Evolutionary conservation across 2,329 filamentous ascomycete species (phyloP).

Genomic region (Aspergillus sp.): DNA sequence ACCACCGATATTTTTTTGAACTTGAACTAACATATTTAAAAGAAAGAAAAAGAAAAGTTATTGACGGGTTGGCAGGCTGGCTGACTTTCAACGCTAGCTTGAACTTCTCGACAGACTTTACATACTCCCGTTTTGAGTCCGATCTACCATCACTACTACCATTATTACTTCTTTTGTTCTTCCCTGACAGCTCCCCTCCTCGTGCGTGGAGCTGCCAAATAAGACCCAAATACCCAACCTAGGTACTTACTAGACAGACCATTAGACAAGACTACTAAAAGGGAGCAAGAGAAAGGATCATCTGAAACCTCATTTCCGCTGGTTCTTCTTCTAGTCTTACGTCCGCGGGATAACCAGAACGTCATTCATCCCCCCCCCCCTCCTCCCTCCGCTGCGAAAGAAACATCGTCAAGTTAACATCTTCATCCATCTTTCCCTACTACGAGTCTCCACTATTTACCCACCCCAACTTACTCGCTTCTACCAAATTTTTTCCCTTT

Average conservation of each 20-base stretch:
- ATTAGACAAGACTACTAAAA: not conserved
- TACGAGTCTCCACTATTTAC: conserved; percentile 1
- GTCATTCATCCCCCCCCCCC: not conserved
- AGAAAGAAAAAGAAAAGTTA: not conserved
- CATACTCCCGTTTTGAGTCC: too few species aligned
- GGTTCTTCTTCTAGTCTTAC: not conserved
- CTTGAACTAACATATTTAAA: not conserved
- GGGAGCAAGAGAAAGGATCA: not conserved
- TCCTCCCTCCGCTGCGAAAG: not conserved
- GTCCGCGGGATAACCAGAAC: not conserved
- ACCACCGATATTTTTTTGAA: not conserved
- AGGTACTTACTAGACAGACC: too few species aligned
- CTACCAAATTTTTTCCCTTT: not conserved
- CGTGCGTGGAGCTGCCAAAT: not conserved
- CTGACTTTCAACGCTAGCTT: not conserved
- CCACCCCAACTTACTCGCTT: not conserved
- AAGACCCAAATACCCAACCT: not conserved
- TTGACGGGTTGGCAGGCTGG: not conserved
- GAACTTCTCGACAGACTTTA: too few species aligned
- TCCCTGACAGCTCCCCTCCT: not conserved
- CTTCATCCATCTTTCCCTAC: not conserved
- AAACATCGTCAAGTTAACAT: conserved; percentile 2
- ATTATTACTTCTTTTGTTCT: not conserved
- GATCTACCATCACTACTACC: too few species aligned
- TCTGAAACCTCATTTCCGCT: not conserved